A percentile compares a stretch with the other conserved stretches of the same genome.
Conservation (phyloP, 1,284 basidiomycete genomes). For the Meira miltonrushii region DNA sequence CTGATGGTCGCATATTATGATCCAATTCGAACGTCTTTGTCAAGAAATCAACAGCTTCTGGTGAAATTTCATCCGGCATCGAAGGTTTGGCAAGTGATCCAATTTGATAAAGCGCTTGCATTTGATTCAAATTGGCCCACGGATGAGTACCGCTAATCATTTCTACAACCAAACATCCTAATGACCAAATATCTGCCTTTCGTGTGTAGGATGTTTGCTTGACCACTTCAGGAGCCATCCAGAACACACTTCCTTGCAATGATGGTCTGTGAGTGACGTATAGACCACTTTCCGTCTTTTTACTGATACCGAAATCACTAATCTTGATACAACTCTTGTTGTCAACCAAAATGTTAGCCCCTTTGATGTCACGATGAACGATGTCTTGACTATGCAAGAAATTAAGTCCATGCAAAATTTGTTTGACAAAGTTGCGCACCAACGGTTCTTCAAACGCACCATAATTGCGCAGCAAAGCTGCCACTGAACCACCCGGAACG, state of each 20-base stretch:
- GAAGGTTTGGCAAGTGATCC: conserved; percentile 34
- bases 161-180: conserved; percentile 94
- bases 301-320: conserved; percentile 97
- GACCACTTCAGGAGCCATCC: conserved; percentile 75
- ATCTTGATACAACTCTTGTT: conserved; percentile 99
- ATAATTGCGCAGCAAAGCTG: conserved; percentile 84
- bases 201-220: conserved; percentile 88
- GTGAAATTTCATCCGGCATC: conserved; percentile 45
- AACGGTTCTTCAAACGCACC: conserved; percentile 94
- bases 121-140: conserved; percentile 94
- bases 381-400: conserved; percentile 93
- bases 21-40: conserved; percentile 45
- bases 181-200: conserved; percentile 97
- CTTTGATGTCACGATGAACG: conserved; percentile 97
- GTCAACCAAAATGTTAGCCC: conserved; percentile 94
- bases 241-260: conserved; percentile 92
- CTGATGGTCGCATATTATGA: conserved; percentile 35
- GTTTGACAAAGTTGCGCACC: conserved; percentile 87
- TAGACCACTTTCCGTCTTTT: conserved; percentile 90
- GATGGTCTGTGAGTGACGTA: conserved; percentile 88
- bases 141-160: conserved; percentile 98
- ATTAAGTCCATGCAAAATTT: conserved; percentile 83
- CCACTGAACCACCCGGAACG: conserved; percentile 87
- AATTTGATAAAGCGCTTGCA: conserved; percentile 56
- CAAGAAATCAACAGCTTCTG: conserved; percentile 39